A percentile compares a stretch with the other conserved stretches of the same genome.
phyloP scores from a whole-genome alignment of 2,329 filamentous ascomycete genomes.

The Pyricularia sp. region DNA sequence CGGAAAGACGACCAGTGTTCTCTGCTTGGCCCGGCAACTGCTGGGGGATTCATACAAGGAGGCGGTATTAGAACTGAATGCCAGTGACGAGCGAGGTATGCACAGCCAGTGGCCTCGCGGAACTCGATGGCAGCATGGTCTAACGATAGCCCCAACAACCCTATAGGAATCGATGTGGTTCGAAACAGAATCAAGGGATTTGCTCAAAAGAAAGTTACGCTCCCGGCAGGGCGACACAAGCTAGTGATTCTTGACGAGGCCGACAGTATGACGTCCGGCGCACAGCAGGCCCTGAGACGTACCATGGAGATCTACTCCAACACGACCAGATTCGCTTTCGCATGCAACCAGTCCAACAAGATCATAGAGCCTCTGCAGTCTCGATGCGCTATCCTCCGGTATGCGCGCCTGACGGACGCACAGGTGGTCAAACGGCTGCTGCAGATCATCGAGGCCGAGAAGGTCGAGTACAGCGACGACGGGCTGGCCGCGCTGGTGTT shows the following conservation, averaged over 20 bases:
- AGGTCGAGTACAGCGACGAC: constrained; percentile 82
- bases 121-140: background rate
- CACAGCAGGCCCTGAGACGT: constrained; percentile 83
- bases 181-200: constrained; percentile 97
- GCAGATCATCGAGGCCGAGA: constrained; percentile 87
- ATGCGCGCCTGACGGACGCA: constrained; percentile 79
- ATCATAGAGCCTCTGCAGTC: constrained; percentile 99
- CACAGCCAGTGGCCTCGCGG: background rate
- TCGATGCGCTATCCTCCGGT: constrained; percentile 88
- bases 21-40: constrained; percentile 84
- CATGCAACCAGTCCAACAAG: constrained; percentile 97
- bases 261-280: constrained; percentile 94
- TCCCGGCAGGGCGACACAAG: constrained; percentile 84
- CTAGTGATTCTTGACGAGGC: constrained; percentile 96
- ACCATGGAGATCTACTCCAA: constrained; percentile 99
- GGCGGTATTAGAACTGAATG: constrained; percentile 90
- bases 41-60: constrained; percentile 93
- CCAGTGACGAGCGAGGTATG: constrained; percentile 78
- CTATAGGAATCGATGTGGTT: constrained; percentile 84
- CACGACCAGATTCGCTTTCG: constrained; percentile 93
- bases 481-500: constrained; percentile 93
- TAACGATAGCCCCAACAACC: background rate
- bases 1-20: constrained; percentile 90
- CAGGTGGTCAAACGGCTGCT: constrained; percentile 84
- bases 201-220: constrained; percentile 95